Base-by-base conservation (phyloP, 352 stramenopile genomes). In the Blastocystis sp. region DNA sequence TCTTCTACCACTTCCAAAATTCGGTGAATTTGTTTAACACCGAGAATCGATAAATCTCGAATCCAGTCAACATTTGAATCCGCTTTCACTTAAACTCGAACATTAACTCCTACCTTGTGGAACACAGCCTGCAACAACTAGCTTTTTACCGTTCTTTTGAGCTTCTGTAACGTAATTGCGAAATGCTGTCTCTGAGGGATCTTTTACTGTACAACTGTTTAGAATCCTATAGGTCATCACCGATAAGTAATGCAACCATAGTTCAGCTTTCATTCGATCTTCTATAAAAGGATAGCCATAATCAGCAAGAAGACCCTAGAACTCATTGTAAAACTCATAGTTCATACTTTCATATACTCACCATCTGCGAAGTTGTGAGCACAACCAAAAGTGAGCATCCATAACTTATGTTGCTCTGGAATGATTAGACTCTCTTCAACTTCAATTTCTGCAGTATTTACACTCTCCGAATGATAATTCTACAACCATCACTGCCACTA, bases 131-230 rank as follows among this genome's bases (percentile, higher is more conserved):
- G 94, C 93, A 4, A 97, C 94, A 22, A 97, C 94, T 7, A 97
- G 90, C n/a, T 92, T 92, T 88, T 96, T 97, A 62, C 92, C 92
- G 54, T 93, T 91, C 30, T 91, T 91, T 44, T 93, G 92, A n/a
- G 90, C 94, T 90, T 96, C 94, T 87, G 93, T 66, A 19, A 95
- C 94, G 82, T 96, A 90, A 89, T 96, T 94, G 91, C 95, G 94
- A 91, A 97, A 97, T 30, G 92, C 93, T 0, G 92, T 93, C 80
- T 97, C 93, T n/a, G 92, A 95, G 44, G 95, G 95, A 89, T 97
- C 94, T 89, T 97, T 97, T 58, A 97, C 95, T 6, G 95, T 97
- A 91, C 95, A 97, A 90, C 93, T 96, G 80, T 97, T 97, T 30
- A 97, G 90, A 27, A 97, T 91, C 94, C 94, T 84, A 54, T 42